Evolutionary conservation across 2,329 filamentous ascomycete genomes (phyloP).

Genomic region (Colletotrichum sp.): DNA sequence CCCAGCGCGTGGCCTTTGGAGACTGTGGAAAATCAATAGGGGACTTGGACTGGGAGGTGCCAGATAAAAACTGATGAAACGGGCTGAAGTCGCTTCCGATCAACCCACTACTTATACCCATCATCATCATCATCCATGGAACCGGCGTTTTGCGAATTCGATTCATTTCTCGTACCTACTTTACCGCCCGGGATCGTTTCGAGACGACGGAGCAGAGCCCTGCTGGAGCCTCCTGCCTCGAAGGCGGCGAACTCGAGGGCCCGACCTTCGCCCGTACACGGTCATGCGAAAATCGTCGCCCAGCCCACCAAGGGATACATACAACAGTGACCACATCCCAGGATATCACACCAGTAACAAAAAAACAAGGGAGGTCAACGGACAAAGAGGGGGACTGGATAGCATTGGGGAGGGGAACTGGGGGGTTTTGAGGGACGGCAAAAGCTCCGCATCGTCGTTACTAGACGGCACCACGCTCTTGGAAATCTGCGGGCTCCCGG

Average conservation of each 20-base stretch:
- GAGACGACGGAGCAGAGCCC: neutral
- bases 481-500: neutral
- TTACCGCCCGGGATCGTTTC: neutral
- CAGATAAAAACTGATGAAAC: neutral
- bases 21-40: neutral
- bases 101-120: neutral
- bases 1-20: neutral
- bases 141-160: conserved; percentile 17
- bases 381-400: neutral
- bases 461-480: conserved; percentile 2
- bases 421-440: neutral
- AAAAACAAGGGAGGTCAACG: neutral
- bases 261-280: neutral
- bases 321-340: neutral
- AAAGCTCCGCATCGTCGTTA: conserved; percentile 12
- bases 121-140: conserved; percentile 2
- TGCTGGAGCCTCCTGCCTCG: neutral
- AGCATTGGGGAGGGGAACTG: neutral
- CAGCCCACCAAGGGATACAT: neutral
- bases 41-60: neutral
- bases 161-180: conserved; percentile 16
- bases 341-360: neutral
- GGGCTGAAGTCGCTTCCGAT: neutral
- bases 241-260: neutral
- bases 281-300: neutral